Evolutionary conservation across 2,329 filamentous ascomycete species (phyloP).

Genomic region (Gaeumannomyces sp.): DNA sequence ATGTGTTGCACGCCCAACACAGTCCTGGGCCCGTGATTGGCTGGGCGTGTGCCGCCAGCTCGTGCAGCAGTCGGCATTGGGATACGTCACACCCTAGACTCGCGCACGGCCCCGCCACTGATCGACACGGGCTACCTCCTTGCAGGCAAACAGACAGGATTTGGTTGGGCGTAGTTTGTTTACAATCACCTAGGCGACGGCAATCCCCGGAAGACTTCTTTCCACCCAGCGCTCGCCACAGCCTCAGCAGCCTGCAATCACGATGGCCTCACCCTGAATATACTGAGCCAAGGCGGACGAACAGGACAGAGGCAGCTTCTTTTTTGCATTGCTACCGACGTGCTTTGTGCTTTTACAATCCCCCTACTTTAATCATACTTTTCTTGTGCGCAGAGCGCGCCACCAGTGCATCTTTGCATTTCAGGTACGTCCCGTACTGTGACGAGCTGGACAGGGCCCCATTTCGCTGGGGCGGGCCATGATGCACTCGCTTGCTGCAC

Average conservation of each 20-base stretch:
- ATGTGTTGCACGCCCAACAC: neutral
- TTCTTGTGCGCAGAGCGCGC: slow-evolving; percentile 3
- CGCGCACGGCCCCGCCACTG: neutral
- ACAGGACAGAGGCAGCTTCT: neutral
- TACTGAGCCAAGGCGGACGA: neutral
- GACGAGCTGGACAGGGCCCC: neutral
- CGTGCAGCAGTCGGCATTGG: neutral
- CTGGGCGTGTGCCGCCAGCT: too few species aligned
- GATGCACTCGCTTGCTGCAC: too few species aligned
- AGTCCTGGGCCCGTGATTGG: neutral
- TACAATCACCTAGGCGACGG: slow-evolving; percentile 1
- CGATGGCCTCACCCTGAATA: neutral
- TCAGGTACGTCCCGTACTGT: neutral
- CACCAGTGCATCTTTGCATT: neutral
- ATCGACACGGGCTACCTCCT: neutral
- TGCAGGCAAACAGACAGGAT: neutral
- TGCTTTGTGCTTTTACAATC: neutral
- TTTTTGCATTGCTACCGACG: neutral
- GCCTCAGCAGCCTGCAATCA: neutral
- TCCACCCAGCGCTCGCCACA: too few species aligned
- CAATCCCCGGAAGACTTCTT: neutral
- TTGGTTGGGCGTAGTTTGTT: neutral
- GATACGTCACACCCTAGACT: neutral
- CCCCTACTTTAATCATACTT: neutral
- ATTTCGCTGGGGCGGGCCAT: neutral